These are phyloP conservation scores for Cystofilobasidium capitatum DNA, from an alignment of 768 basidiomycete genomes.

Conservation along the genomic window DNA sequence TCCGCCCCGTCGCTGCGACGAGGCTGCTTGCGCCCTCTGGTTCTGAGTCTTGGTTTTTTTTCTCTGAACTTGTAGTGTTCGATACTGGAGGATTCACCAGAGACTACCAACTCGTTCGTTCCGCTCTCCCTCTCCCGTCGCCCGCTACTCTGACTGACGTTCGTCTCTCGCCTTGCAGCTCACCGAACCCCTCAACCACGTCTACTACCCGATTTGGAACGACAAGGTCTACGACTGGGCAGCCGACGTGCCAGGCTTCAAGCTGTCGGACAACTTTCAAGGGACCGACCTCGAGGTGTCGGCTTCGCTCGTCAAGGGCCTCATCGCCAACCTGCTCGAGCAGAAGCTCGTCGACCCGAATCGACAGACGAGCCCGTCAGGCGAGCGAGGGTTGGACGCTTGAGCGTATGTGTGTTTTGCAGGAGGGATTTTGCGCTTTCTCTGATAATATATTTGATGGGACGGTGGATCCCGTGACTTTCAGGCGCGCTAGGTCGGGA, in stretches of 20 bases:
- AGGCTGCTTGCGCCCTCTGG: neutral
- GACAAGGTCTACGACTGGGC: slow-evolving; percentile 26
- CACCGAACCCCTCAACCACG: slow-evolving; percentile 21
- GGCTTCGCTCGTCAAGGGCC: slow-evolving; percentile 5
- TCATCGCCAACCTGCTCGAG: slow-evolving; percentile 4
- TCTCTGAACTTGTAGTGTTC: slow-evolving; percentile 14
- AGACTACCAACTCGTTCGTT: slow-evolving; percentile 24
- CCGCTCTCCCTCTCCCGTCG: neutral
- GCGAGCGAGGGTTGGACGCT: too few species aligned
- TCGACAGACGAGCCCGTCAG: too few species aligned
- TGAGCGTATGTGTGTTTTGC: too few species aligned
- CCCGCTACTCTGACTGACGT: neutral
- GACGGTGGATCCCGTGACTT: too few species aligned
- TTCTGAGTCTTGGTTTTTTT: neutral
- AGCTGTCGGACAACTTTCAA: slow-evolving; percentile 26
- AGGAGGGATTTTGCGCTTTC: too few species aligned
- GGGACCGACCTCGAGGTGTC: slow-evolving; percentile 13
- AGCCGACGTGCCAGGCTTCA: slow-evolving; percentile 26
- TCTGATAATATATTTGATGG: too few species aligned
- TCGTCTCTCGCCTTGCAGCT: neutral
- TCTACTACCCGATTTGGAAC: slow-evolving; percentile 26
- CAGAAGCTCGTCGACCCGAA: neutral
- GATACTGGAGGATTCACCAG: slow-evolving; percentile 25
- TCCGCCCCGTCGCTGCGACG: neutral
- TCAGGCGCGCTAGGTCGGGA: too few species aligned